phyloP scores from a whole-genome alignment of 768 basidiomycete genomes.

The Calocera viscosa region DNA sequence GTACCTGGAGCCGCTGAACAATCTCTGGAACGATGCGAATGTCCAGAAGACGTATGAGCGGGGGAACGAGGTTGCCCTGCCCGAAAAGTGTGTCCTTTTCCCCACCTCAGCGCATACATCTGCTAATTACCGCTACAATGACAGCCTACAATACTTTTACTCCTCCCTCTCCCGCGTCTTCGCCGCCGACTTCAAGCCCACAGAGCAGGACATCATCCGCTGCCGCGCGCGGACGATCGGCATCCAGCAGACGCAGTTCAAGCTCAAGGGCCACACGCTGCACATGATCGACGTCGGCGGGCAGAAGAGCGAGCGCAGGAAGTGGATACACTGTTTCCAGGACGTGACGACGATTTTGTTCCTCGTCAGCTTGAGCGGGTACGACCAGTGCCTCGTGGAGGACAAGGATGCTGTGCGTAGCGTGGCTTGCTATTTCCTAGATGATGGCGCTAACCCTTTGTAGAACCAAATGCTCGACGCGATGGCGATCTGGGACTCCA shows the following conservation, averaged over 20 bases:
- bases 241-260: conserved; percentile 79
- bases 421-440: background rate
- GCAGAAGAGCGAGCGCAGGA: conserved; percentile 83
- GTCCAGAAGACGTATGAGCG: conserved; percentile 64
- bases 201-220: conserved; percentile 69
- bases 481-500: conserved; percentile 97
- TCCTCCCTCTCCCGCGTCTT: conserved; percentile 69
- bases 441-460: background rate
- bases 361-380: conserved; percentile 80
- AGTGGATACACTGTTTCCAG: conserved; percentile 93
- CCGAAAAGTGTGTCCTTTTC: conserved; percentile 59
- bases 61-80: conserved; percentile 82
- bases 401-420: conserved; percentile 73
- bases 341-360: conserved; percentile 90
- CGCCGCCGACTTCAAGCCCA: conserved; percentile 54
- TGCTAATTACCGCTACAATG: background rate
- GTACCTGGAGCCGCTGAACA: conserved; percentile 53
- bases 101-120: background rate
- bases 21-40: conserved; percentile 64
- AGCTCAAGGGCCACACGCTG: conserved; percentile 66
- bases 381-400: conserved; percentile 87
- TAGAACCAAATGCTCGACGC: conserved; percentile 99
- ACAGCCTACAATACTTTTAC: conserved; percentile 40
- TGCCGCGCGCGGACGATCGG: conserved; percentile 80
- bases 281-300: conserved; percentile 83